Base-by-base conservation (phyloP, 2,329 filamentous ascomycete species). In the Botrytis deweyae region DNA sequence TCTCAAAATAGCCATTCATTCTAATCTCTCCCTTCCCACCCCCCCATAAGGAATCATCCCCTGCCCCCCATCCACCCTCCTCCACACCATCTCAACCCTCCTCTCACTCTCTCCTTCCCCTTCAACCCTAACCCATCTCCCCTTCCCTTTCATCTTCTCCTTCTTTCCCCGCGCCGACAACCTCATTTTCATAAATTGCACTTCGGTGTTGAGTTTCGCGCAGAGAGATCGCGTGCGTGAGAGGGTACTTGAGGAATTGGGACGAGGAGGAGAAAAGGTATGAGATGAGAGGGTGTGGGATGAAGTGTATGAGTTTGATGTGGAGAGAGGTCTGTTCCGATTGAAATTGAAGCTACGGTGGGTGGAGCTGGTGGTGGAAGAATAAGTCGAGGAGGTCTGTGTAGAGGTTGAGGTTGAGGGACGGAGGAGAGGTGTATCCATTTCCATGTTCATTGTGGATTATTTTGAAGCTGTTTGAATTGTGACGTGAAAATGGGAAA, bases 1-100 rank as follows among this genome's bases (percentile, higher is more conserved):
- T 58, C 46, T 52, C 38, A 8, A 36, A 58, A 66, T 22, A 38
- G 4, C 14, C 14, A 22, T 44, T 66, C 46, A 72, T 20, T 72
- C 70, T 29, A 72, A 72, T 22, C 61, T 72, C n/a, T 52, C 36
- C 61, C 70, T 72, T n/a, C 70, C 70, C n/a, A 72, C 70, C 1
- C 70, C 70, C 9, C 70, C 70, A 42, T 40, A 72, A 66, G 70
- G 61, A 66, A 72, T 72, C 70, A 72, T 72, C 0, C 70, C 70
- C 70, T 68, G 70, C 1, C 42, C 63, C 5, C 70, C 70, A 72
- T 72, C 70, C 52, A 58, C 20, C 40, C 70, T 72, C 63, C 70
- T 72, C 70, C 70, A 72, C 22, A 72, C 63, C 70, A 72, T 61
- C 52, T 72, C 70, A 2, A 61, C 40, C 4, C 33, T 68, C 49